A percentile compares a stretch with the other conserved stretches of the same genome.
Conservation (phyloP, 1,284 basidiomycete genomes). For the Ceratobasidium sp. region DNA sequence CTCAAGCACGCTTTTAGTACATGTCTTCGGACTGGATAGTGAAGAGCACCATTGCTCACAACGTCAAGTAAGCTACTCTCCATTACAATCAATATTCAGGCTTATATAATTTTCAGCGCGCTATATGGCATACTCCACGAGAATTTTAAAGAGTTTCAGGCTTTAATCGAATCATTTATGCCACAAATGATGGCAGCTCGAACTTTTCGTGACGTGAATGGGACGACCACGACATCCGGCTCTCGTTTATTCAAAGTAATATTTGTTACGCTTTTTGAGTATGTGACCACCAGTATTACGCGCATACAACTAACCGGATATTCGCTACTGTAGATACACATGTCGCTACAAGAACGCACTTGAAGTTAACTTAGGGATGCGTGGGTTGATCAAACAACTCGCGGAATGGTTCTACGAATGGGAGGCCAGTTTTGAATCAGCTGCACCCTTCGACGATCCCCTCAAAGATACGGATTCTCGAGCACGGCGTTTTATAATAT, state of each 20-base stretch:
- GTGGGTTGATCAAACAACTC: conserved; percentile 58
- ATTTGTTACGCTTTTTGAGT: conserved; percentile 65
- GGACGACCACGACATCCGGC: conserved; percentile 51
- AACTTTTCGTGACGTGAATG: conserved; percentile 59
- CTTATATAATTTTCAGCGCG: conserved; percentile 54
- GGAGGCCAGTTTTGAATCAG: conserved; percentile 55
- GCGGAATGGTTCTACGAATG: conserved; percentile 61
- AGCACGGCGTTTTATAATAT: neutral
- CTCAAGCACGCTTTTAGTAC: conserved; percentile 1
- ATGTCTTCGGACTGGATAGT: conserved; percentile 31
- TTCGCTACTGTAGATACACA: conserved; percentile 59
- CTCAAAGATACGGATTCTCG: conserved; percentile 44
- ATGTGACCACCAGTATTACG: conserved; percentile 46
- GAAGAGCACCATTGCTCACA: conserved; percentile 18
- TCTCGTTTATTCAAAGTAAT: conserved; percentile 62
- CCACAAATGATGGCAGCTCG: conserved; percentile 54
- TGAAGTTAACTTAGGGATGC: conserved; percentile 60
- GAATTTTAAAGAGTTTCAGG: conserved; percentile 61
- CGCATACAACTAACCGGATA: neutral
- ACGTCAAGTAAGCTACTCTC: conserved; percentile 14
- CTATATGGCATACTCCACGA: conserved; percentile 65
- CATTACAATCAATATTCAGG: neutral
- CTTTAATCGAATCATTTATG: conserved; percentile 60
- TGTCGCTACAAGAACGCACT: conserved; percentile 68
- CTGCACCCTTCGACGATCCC: conserved; percentile 56